Base-by-base conservation (phyloP, 2,329 filamentous ascomycete species). In the Fusarium annulatum region DNA sequence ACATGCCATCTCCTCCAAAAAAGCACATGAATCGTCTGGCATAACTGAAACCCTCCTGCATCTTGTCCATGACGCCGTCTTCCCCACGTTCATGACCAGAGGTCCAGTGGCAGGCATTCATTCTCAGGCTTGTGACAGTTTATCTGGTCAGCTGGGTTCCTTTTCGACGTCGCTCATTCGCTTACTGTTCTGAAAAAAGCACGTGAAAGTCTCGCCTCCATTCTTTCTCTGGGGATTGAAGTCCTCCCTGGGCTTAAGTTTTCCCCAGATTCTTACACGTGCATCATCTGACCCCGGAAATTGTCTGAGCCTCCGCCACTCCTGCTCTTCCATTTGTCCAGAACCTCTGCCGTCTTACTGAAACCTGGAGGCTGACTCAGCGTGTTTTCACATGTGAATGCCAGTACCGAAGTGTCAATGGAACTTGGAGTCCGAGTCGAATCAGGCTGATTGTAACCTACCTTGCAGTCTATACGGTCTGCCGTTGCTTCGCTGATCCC, bases 191-290 rank as follows among this genome's bases (percentile, higher is more conserved):
- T 16, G 1, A 7, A 58, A 73, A 70, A 74, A 74, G 71, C 71
- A 74, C 67, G 71, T 74, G 71, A 74, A 74, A 74, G 67, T 62
- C 42, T 34, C 23, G 36, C 46, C 55, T 66, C 49, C 38, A 57
- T 49, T 49, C 39, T 56, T 43, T 33, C 26, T 51, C 58, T 61
- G 48, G 67, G 49, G 67, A 60, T 34, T 34, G 23, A 33, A 62
- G 46, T 62, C 39, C 64, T 65, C 55, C 49, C 38, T 30, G 39
- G 38, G 28, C 56, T 74, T 74, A 64, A 67, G 62, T 71, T 70
- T 73, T 74, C 71, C 71, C 71, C 71, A 34, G 67, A 74, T 74
- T 74, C 64, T 39, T 60, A 60, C 71, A 74, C 51, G 48, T 74
- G 67, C 58, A 74, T 74, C 71, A 74, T 74, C 59, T 74, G 71